A percentile compares a stretch with the other conserved stretches of the same genome.
Evolutionary conservation across 1,139 yeast species (phyloP).

Genomic region (Zygoascus meyerae): DNA sequence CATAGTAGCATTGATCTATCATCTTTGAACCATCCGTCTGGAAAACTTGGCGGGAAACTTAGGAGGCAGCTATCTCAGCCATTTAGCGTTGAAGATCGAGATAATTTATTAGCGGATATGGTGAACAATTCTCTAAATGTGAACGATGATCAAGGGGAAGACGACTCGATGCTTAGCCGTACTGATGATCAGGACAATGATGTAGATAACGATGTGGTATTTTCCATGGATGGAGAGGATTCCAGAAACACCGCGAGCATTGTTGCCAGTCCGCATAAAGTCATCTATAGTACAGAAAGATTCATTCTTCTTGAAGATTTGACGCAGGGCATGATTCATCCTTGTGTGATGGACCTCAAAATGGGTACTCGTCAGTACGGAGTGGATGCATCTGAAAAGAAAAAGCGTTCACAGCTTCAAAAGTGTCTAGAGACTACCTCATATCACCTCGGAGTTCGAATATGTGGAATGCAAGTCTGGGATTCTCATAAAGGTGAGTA

Average conservation of each 20-base stretch:
- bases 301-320: constrained; percentile 89
- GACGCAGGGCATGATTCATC: constrained; percentile 72
- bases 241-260: neutral
- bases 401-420: constrained; percentile 71
- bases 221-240: constrained; percentile 26
- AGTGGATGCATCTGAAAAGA: constrained; percentile 71
- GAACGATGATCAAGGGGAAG: neutral
- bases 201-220: constrained; percentile 18
- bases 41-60: constrained; percentile 10
- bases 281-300: constrained; percentile 52
- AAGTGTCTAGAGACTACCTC: constrained; percentile 84
- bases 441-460: constrained; percentile 75
- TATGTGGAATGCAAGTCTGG: constrained; percentile 94
- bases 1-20: constrained; percentile 8
- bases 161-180: constrained; percentile 1
- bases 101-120: neutral
- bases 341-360: constrained; percentile 90
- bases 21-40: constrained; percentile 3
- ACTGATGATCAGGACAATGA: constrained; percentile 5
- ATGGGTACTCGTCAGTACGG: constrained; percentile 99
- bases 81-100: constrained; percentile 2
- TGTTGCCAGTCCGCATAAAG: neutral
- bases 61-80: constrained; percentile 4
- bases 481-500: constrained; percentile 44
- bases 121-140: neutral